Percentiles rank a stretch among this genome's conserved stretches.
Evolutionary conservation across 2,329 filamentous ascomycete species (phyloP).

Genomic region (Monilinia aucupariae): DNA sequence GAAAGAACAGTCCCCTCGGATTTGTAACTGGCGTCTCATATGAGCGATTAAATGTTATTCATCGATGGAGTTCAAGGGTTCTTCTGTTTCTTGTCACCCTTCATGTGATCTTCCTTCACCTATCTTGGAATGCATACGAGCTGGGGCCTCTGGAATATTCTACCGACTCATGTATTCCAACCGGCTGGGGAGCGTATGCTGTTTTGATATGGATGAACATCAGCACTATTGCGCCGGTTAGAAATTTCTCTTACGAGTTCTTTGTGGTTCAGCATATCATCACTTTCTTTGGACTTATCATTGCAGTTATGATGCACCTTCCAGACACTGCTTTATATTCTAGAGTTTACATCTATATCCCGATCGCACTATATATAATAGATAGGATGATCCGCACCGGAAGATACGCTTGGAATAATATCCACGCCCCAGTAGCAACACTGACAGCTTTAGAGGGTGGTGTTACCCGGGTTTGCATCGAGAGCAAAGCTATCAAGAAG

Average conservation of each 20-base stretch:
- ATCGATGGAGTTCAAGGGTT: slow-evolving; percentile 64
- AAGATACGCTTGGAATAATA: slow-evolving; percentile 35
- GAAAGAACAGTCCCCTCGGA: slow-evolving; percentile 56
- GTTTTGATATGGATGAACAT: slow-evolving; percentile 61
- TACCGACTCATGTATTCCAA: slow-evolving; percentile 34
- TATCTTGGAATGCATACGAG: slow-evolving; percentile 28
- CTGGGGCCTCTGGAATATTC: slow-evolving; percentile 28
- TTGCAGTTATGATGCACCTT: slow-evolving; percentile 36
- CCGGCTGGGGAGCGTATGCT: slow-evolving; percentile 59
- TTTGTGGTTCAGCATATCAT: slow-evolving; percentile 64
- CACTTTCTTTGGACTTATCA: slow-evolving; percentile 41
- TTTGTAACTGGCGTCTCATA: slow-evolving; percentile 57
- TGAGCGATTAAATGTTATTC: slow-evolving; percentile 67
- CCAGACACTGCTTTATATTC: slow-evolving; percentile 34
- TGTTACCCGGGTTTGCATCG: slow-evolving; percentile 37
- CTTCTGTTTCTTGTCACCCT: slow-evolving; percentile 57
- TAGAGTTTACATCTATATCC: slow-evolving; percentile 30
- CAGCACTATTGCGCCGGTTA: slow-evolving; percentile 57
- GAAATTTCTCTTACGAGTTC: slow-evolving; percentile 61
- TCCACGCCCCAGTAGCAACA: slow-evolving; percentile 26
- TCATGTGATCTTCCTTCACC: slow-evolving; percentile 27
- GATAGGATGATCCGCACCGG: slow-evolving; percentile 29
- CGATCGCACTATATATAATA: slow-evolving; percentile 26
- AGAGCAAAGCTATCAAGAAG: slow-evolving; percentile 34
- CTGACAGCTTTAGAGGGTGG: slow-evolving; percentile 34